phyloP scores from a whole-genome alignment of 2,329 filamentous ascomycete genomes.

The Biscogniauxia mediterranea region DNA sequence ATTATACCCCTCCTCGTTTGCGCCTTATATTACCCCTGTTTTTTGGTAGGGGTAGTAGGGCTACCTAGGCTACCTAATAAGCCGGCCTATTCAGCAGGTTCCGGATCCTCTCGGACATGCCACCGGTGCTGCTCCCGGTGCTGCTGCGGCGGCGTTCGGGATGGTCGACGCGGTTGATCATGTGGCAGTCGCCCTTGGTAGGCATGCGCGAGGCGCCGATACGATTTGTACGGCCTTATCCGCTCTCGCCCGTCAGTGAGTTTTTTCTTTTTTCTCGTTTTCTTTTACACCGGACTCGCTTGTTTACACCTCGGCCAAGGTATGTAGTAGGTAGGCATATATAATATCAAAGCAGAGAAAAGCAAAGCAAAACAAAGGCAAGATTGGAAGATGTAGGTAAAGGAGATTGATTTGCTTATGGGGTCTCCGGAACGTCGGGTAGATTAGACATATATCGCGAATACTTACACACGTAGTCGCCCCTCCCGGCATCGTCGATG shows the following conservation, averaged over 20 bases:
- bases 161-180: conserved; percentile 27
- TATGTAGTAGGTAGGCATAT: no score
- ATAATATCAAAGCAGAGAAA: no score
- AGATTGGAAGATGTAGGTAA: no score
- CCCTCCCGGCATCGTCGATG: conserved; percentile 32
- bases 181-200: conserved; percentile 27
- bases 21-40: no score
- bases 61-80: conserved; percentile 18
- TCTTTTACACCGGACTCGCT: no score
- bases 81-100: conserved; percentile 32
- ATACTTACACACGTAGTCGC: conserved; percentile 31
- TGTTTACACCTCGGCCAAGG: no score
- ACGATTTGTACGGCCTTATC: conserved; percentile 32
- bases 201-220: conserved; percentile 26
- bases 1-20: no score
- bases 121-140: conserved; percentile 17
- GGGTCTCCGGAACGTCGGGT: background rate
- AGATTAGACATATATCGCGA: background rate
- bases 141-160: conserved; percentile 29
- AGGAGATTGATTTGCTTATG: no score
- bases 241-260: background rate
- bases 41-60: background rate
- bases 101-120: conserved; percentile 28
- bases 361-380: no score
- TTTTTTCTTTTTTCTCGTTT: background rate